Base-by-base conservation (phyloP, 495 filamentous ascomycete genomes). In the Trichoderma asperelloides region DNA sequence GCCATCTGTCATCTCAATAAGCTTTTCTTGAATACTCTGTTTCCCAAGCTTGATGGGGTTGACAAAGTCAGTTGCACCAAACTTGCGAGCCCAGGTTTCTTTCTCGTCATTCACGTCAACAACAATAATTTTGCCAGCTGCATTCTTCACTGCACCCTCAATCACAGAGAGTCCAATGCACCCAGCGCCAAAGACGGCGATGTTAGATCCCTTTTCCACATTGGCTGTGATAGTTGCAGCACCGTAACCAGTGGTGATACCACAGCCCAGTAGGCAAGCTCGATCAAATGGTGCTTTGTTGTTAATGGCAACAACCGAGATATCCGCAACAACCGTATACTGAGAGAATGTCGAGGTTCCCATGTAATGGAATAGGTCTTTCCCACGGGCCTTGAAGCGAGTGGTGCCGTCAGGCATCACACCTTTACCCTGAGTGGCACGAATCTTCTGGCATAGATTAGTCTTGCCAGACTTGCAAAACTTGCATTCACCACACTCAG, bases 391-490 rank as follows among this genome's bases (percentile, higher is more conserved):
- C 74, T 85, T 90, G 87, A 98, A 98, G 63, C 95, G 91, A 55
- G 91, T 91, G 71, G 96, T 97, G 65, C 95, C 96, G 76, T 98
- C 95, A 51, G 95, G 95, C 93, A 98, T 96, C 64, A 98, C 91
- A 76, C 95, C 95, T 74, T 84, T 88, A 70, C 95, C 95, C 80
- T 98, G 95, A 15, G 95, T 98, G 40, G 92, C 91, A 70, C 95
- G 90, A 80, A 98, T 98, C 85, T 97, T 97, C 76, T 95, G 94
- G 81, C 95, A 98, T 64, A 98, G 91, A 80, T 98, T 98, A 71
- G 95, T 98, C 88, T 98, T 98, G 82, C 92, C 93, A 65, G 94
- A 97, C 77, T 89, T 91, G 89, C 95, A 98, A 87, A 98, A 98
- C 80, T 98, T 98, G 88, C 95, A 98, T 76, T 97, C 93, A 64